A percentile compares a stretch with the other conserved stretches of the same genome.
These are phyloP conservation scores for Exserohilum turcica DNA, from an alignment of 2,329 filamentous ascomycete genomes.

Conservation along the genomic window DNA sequence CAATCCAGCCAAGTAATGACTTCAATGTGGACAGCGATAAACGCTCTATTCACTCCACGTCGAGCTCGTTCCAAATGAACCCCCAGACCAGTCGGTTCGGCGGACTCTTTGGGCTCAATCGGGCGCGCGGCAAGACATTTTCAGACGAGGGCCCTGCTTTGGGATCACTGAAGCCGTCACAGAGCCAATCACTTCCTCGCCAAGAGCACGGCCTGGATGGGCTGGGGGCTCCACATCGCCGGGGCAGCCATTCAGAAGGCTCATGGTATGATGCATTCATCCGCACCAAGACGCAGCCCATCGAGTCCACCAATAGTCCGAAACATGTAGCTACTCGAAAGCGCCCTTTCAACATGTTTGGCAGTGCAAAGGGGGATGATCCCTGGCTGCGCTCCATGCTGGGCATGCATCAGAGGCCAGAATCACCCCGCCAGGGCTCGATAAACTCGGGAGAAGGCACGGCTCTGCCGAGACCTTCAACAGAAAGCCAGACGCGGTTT, in stretches of 20 bases:
- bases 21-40: conserved; percentile 52
- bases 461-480: conserved; percentile 45
- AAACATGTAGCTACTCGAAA: conserved; percentile 50
- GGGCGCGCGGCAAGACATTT: conserved; percentile 64
- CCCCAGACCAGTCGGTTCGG: conserved; percentile 60
- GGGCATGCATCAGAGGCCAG: conserved; percentile 48
- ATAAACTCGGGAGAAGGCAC: conserved; percentile 61
- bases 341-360: conserved; percentile 57
- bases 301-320: conserved; percentile 40
- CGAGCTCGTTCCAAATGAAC: conserved; percentile 55
- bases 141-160: conserved; percentile 67
- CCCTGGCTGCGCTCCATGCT: conserved; percentile 54
- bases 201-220: conserved; percentile 57
- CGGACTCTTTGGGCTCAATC: conserved; percentile 64
- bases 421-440: conserved; percentile 67
- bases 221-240: conserved; percentile 55
- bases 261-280: conserved; percentile 60
- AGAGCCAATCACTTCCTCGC: conserved; percentile 78
- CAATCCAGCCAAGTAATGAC: conserved; percentile 48
- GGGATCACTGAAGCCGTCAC: conserved; percentile 70
- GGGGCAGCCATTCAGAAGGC: conserved; percentile 62
- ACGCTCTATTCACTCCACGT: conserved; percentile 54
- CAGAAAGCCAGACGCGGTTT: conserved; percentile 47
- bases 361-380: conserved; percentile 57
- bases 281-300: conserved; percentile 47